A percentile compares a stretch with the other conserved stretches of the same genome.
Evolutionary conservation across 139 green algal genomes (phyloP).

Genomic region (Diplosphaera chodatii): DNA sequence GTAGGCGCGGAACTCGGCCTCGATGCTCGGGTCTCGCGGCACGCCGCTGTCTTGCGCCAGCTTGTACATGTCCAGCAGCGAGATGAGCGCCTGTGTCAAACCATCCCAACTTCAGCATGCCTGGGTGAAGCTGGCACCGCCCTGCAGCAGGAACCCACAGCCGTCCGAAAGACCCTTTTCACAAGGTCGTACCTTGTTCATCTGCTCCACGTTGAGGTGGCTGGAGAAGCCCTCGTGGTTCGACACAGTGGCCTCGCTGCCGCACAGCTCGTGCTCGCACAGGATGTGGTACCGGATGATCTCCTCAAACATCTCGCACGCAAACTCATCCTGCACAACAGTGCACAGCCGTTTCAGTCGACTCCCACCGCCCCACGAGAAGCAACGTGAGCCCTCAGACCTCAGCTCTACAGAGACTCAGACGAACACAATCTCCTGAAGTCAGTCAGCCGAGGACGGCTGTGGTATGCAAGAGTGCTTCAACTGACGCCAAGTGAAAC

Average conservation of each 20-base stretch:
- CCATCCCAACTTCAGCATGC: too few species aligned
- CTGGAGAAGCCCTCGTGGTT: slow-evolving; percentile 64
- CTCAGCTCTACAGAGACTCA: too few species aligned
- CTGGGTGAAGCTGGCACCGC: too few species aligned
- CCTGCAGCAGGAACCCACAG: too few species aligned
- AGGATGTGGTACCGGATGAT: slow-evolving; percentile 71
- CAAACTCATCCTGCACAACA: slow-evolving; percentile 33
- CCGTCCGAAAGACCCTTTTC: not conserved
- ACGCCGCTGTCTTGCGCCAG: slow-evolving; percentile 21
- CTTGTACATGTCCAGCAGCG: slow-evolving; percentile 64
- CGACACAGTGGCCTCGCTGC: slow-evolving; percentile 6
- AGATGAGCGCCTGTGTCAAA: slow-evolving; percentile 53
- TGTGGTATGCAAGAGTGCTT: too few species aligned
- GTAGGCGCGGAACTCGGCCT: slow-evolving; percentile 69
- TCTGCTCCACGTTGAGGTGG: slow-evolving; percentile 79
- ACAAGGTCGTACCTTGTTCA: slow-evolving; percentile 55
- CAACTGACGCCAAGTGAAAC: too few species aligned
- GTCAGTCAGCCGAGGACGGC: too few species aligned
- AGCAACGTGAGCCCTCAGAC: too few species aligned
- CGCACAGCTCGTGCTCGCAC: slow-evolving; percentile 67
- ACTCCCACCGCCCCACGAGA: too few species aligned
- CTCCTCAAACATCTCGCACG: slow-evolving; percentile 46
- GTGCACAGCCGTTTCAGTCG: not conserved
- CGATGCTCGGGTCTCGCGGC: slow-evolving; percentile 13
- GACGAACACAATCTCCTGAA: too few species aligned